A percentile compares a stretch with the other conserved stretches of the same genome.
Evolutionary conservation across 352 stramenopile species (phyloP).

Genomic region (Thalassiosira livingstoniorum): DNA sequence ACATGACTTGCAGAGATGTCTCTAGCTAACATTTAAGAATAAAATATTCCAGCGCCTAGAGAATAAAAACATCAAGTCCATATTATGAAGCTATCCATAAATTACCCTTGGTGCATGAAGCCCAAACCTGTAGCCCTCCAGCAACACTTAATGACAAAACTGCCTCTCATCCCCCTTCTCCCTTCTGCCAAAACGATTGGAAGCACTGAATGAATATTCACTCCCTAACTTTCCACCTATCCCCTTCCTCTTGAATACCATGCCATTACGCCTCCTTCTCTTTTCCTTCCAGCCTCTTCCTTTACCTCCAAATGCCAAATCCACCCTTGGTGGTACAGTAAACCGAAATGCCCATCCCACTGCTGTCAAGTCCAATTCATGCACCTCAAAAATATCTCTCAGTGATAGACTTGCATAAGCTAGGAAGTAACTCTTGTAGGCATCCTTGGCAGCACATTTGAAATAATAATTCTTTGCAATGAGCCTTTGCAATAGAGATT

Average conservation of each 20-base stretch:
- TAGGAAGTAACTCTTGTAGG: constrained; percentile 97
- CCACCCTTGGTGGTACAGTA: constrained; percentile 95
- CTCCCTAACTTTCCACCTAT: constrained; percentile 48
- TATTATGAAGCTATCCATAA: too few species aligned
- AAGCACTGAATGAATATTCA: constrained; percentile 95
- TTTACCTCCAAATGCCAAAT: constrained; percentile 87
- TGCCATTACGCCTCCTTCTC: constrained; percentile 51
- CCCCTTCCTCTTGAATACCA: constrained; percentile 60
- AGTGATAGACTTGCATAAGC: constrained; percentile 97
- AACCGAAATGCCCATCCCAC: constrained; percentile 98
- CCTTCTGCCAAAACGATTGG: constrained; percentile 97
- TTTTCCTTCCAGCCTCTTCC: constrained; percentile 29
- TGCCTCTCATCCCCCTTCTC: constrained; percentile 91
- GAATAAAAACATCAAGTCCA: too few species aligned
- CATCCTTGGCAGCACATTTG: constrained; percentile 96
- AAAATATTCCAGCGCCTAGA: too few species aligned
- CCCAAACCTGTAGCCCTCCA: too few species aligned
- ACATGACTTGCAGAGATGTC: too few species aligned
- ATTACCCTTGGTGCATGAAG: too few species aligned
- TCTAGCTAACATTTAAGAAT: too few species aligned
- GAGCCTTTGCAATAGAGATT: constrained; percentile 96
- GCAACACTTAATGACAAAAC: constrained; percentile 92
- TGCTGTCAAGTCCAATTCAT: constrained; percentile 94
- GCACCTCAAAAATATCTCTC: constrained; percentile 99
- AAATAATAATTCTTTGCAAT: constrained; percentile 99